A percentile compares a stretch with the other conserved stretches of the same genome.
These are phyloP conservation scores for Podospora australis DNA, from an alignment of 495 filamentous ascomycete genomes.

Conservation along the genomic window DNA sequence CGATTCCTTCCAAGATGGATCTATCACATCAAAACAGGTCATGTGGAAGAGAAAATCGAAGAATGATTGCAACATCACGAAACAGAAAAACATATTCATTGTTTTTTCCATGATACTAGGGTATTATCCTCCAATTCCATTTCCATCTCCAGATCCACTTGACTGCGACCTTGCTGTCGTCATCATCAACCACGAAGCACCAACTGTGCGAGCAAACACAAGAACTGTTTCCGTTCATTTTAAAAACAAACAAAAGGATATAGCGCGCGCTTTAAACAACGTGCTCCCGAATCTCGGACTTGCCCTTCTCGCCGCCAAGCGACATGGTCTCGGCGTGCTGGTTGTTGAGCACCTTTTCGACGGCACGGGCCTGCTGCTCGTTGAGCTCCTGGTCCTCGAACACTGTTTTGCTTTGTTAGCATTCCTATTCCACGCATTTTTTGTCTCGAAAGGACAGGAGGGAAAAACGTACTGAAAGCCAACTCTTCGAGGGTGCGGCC, in stretches of 20 bases:
- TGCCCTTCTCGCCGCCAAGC: not conserved
- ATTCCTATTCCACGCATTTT: not conserved
- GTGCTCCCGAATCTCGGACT: conserved; percentile 10
- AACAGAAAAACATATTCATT: no score
- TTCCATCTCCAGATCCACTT: no score
- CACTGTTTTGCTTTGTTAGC: conserved; percentile 22
- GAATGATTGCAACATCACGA: no score
- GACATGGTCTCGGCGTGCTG: conserved; percentile 5
- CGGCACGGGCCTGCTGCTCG: conserved; percentile 31
- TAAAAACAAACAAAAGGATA: not conserved
- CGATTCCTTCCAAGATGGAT: no score
- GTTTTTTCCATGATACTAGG: no score
- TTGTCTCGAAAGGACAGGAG: not conserved
- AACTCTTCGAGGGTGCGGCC: conserved; percentile 59
- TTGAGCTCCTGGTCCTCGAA: conserved; percentile 41
- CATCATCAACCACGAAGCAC: not conserved
- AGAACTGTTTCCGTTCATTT: no score
- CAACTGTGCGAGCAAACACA: not conserved
- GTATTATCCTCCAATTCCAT: no score
- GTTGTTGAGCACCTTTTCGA: conserved; percentile 32
- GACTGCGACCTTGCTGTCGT: no score
- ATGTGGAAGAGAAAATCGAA: no score
- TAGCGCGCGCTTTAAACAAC: not conserved
- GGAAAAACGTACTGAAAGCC: conserved; percentile 48
- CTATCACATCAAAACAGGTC: no score